A percentile compares a stretch with the other conserved stretches of the same genome.
These are phyloP conservation scores for Chenopodium album DNA, from an alignment of 148 eudicot genomes.

Conservation along the genomic window DNA sequence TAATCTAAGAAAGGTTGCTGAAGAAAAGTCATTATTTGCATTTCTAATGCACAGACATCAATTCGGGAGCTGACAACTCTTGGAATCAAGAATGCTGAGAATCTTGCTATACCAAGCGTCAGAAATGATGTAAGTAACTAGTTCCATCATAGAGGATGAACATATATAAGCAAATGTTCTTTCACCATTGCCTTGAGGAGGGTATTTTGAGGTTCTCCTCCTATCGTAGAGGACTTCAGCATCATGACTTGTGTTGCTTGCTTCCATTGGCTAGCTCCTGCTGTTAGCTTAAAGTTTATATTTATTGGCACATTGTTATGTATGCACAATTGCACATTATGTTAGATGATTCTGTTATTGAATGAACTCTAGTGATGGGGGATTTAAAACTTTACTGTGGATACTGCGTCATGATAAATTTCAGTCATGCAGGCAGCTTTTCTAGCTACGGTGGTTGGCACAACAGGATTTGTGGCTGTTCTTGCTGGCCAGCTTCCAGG, in stretches of 20 bases:
- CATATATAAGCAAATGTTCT: background rate
- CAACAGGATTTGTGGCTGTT: slow-evolving; percentile 73
- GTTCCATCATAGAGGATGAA: background rate
- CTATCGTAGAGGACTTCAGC: background rate
- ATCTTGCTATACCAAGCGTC: slow-evolving; percentile 91
- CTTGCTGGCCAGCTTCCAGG: slow-evolving; percentile 99
- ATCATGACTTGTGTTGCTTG: background rate
- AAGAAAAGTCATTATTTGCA: slow-evolving; percentile 12
- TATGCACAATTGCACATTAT: background rate
- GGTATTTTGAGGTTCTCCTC: background rate
- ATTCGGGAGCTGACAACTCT: slow-evolving; percentile 85
- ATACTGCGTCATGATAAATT: slow-evolving; percentile 44
- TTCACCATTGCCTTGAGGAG: background rate
- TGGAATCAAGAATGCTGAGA: slow-evolving; percentile 95
- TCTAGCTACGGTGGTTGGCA: slow-evolving; percentile 84
- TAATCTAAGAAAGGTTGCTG: background rate
- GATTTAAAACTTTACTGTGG: background rate
- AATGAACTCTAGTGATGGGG: background rate
- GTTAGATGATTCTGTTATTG: background rate
- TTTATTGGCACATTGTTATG: background rate
- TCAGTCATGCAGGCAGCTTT: slow-evolving; percentile 98
- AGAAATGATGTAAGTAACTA: slow-evolving; percentile 79
- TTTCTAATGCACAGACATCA: slow-evolving; percentile 59
- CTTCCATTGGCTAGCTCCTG: background rate
- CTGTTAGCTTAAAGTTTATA: background rate